Percentiles rank a stretch among this genome's conserved stretches.
These are phyloP conservation scores for Porphyrellus sp. DNA, from an alignment of 1,284 basidiomycete species.

Conservation along the genomic window DNA sequence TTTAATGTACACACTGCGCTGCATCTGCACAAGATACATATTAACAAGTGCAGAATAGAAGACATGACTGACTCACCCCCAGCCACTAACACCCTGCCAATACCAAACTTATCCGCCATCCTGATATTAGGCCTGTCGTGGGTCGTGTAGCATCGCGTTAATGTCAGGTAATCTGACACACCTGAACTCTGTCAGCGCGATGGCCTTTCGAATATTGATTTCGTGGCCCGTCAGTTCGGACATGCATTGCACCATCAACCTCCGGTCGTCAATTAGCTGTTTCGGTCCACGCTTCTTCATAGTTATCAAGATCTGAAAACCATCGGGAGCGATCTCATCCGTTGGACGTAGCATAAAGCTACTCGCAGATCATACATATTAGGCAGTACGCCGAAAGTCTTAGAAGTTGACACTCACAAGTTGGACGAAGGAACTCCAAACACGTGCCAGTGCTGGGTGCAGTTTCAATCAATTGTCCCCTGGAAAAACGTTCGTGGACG, in stretches of 20 bases:
- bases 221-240: neutral
- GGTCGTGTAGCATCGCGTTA: neutral
- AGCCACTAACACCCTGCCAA: slow-evolving; percentile 20
- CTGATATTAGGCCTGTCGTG: slow-evolving; percentile 3
- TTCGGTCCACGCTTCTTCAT: too few relatives aligned
- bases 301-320: too few relatives aligned
- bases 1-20: neutral
- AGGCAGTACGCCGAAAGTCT: too few relatives aligned
- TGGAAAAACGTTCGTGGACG: neutral
- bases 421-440: slow-evolving; percentile 16
- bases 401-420: slow-evolving; percentile 7
- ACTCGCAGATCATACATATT: too few relatives aligned
- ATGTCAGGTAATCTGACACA: slow-evolving; percentile 4
- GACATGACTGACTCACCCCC: neutral
- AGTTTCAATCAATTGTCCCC: slow-evolving; percentile 12
- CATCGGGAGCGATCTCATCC: too few relatives aligned
- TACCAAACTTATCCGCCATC: slow-evolving; percentile 33
- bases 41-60: neutral
- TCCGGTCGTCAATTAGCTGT: neutral
- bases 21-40: neutral
- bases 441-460: slow-evolving; percentile 13
- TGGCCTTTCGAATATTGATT: slow-evolving; percentile 2
- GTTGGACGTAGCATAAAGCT: too few relatives aligned
- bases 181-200: slow-evolving; percentile 20
- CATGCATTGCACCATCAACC: neutral